Base-by-base conservation (phyloP, 441 rosid species). In the Viola pubescens region DNA sequence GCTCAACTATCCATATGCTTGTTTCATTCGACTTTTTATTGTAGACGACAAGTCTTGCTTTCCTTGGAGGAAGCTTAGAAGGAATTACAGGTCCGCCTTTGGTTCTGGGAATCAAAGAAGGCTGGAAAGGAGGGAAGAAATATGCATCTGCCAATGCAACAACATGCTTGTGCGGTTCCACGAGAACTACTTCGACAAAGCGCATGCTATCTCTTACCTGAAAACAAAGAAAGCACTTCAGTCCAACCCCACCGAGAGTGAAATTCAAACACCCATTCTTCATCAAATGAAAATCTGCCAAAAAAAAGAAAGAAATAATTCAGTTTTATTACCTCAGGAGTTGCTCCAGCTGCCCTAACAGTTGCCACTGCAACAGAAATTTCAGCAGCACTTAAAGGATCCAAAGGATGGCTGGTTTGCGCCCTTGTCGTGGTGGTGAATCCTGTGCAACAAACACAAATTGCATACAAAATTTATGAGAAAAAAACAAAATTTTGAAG, bases 121-220 rank as follows among this genome's bases (percentile, higher is more conserved):
- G 95, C 77, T 87, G 95, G 80, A 87, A 87, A 1, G 97, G 95
- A 44, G 95, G 95, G 73, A 87, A 89, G 74, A 87, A 89, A 77
- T 89, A 85, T 41, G 95, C 94, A 82, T 89, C 97, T 7, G 94
- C 95, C 52, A 84, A 62, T 37, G 97, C 97, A 74, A 87, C 89
- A 59, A 87, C 85, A 57, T 77, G 71, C 58, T 87, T 85, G 2
- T 75, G 86, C n/a, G 97, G 97, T 63, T 89, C 97, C 70, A 79
- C 57, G 52, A 85, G 71, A 8, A 73, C 94, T 48, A 82, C 91
- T 73, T 87, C 97, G 19, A 85, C 77, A 65, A 89, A 89, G n/a
- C 97, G 88, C 92, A 83, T 87, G 73, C 95, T 66, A 72, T 89
- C 97, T 68, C 97, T 84, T 43, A 87, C 87, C 97, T 89, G 84